Base-by-base conservation (phyloP, 2,329 filamentous ascomycete genomes). In the Colletotrichum sp. region DNA sequence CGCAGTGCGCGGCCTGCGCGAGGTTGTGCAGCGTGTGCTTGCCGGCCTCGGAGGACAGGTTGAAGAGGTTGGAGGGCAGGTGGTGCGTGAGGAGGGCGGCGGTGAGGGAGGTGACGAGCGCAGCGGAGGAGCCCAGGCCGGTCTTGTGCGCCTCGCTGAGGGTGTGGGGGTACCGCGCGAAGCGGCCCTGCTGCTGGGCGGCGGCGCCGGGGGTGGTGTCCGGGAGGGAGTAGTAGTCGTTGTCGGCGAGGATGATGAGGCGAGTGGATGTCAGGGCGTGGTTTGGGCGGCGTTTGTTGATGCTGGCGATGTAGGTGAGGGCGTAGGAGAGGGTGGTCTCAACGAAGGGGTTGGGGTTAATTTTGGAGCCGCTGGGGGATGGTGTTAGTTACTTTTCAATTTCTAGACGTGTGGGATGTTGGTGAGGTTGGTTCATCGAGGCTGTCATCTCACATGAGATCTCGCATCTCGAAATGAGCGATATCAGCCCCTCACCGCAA, bases 91-190 rank as follows among this genome's bases (percentile, higher is more conserved):
- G 90, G 4, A 98, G 86, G 2, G 95, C 92, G 55, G 93, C 94
- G 2, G 94, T 95, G 55, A 99, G 91, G 55, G 96, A 90, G 2
- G 97, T 99, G 36, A 99, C 96, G 15, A 99, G 91, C 6, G 97
- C 97, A 6, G 97, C 97, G 2, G 96, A 98, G 13, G 96, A 98
- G 75, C 97, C 97, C 34, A 99, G 92, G 3, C 97, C 97, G 0
- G 97, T 99, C 88, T 99, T 99, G 89, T 98, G 94, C 18, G 96
- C 96, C 78, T 93, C 90, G 74, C 89, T 87, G 44, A 99, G 90
- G 8, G 93, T 91, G 18, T 96, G 93, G 59, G 91, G 90, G 86
- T 98, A 98, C 82, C 93, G 90, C 78, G 92, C 90, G 87, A 99
- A 99, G 77, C 92, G 92, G 18, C 80, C 85, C 75, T 79, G 80